Conservation (phyloP, 2,329 filamentous ascomycete species). For the Thielaviopsis euricoi region DNA sequence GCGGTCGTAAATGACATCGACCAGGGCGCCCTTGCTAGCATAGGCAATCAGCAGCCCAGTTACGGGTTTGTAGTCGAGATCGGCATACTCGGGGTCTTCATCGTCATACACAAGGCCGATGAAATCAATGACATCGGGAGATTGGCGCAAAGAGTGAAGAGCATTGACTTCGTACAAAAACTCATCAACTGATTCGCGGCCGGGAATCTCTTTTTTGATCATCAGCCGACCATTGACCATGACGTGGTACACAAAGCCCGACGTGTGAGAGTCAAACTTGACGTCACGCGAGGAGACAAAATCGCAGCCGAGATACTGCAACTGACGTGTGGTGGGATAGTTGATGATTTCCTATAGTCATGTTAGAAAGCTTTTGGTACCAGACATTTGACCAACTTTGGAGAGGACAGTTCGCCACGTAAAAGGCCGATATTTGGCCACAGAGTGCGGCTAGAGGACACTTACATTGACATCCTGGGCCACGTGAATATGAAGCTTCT, state of each 20-base stretch:
- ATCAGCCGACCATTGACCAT: slow-evolving; percentile 47
- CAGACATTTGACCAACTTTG: too few species aligned
- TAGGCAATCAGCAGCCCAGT: slow-evolving; percentile 84
- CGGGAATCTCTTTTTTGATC: slow-evolving; percentile 97
- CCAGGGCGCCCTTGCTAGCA: slow-evolving; percentile 70
- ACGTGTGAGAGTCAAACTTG: slow-evolving; percentile 80
- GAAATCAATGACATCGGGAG: slow-evolving; percentile 66
- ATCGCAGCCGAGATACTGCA: slow-evolving; percentile 54
- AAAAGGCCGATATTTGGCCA: too few species aligned
- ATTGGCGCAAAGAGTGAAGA: slow-evolving; percentile 58
- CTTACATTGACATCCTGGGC: slow-evolving; percentile 79
- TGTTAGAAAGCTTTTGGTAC: too few species aligned
- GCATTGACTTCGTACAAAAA: slow-evolving; percentile 97
- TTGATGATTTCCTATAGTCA: slow-evolving; percentile 58
- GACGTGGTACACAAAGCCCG: slow-evolving; percentile 95
- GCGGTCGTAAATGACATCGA: slow-evolving; percentile 78
- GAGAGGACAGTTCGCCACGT: too few species aligned
- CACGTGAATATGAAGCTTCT: slow-evolving; percentile 84
- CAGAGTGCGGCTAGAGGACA: slow-evolving; percentile 12
- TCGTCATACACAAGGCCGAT: slow-evolving; percentile 83
- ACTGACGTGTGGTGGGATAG: slow-evolving; percentile 57
- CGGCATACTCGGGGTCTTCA: slow-evolving; percentile 34
- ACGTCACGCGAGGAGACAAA: slow-evolving; percentile 58
- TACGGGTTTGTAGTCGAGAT: slow-evolving; percentile 40
- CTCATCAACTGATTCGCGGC: slow-evolving; percentile 86